These are phyloP conservation scores for Omphalotus olearius DNA, from an alignment of 1,284 basidiomycete genomes.

Conservation along the genomic window DNA sequence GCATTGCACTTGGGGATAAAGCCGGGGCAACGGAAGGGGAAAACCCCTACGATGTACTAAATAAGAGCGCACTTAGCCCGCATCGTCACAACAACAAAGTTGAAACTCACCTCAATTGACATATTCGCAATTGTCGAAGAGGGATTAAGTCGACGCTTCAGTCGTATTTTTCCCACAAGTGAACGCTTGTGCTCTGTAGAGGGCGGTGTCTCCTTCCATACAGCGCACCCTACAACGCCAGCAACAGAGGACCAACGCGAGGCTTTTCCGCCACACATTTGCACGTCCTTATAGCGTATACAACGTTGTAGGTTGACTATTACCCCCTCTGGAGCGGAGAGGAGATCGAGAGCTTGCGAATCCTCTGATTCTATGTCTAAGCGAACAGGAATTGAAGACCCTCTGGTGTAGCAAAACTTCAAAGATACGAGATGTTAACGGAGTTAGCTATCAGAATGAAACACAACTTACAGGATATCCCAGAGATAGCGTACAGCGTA, in stretches of 20 bases:
- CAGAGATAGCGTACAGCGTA: constrained; percentile 5
- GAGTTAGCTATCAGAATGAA: background rate
- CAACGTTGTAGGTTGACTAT: constrained; percentile 2
- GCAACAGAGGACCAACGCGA: constrained; percentile 15
- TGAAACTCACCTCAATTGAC: constrained; percentile 7
- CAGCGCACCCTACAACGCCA: constrained; percentile 10
- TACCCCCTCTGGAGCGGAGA: constrained; percentile 3
- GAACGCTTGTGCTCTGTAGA: background rate
- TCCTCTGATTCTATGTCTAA: constrained; percentile 3
- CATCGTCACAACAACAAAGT: background rate
- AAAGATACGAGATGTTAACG: background rate
- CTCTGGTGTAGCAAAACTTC: constrained; percentile 4
- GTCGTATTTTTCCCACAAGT: constrained; percentile 3
- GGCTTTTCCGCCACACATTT: constrained; percentile 11
- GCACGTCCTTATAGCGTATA: constrained; percentile 9
- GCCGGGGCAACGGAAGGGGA: constrained; percentile 6
- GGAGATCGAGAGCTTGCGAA: constrained; percentile 3
- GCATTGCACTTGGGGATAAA: constrained; percentile 6
- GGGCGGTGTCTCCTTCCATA: constrained; percentile 17
- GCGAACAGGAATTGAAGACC: constrained; percentile 8
- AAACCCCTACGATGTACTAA: constrained; percentile 10
- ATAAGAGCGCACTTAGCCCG: background rate
- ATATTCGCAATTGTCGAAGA: constrained; percentile 9
- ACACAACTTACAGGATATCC: background rate
- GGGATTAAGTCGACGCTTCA: constrained; percentile 2